These are phyloP conservation scores for Primulina huaijiensis DNA, from an alignment of 257 asterid species.

Conservation along the genomic window DNA sequence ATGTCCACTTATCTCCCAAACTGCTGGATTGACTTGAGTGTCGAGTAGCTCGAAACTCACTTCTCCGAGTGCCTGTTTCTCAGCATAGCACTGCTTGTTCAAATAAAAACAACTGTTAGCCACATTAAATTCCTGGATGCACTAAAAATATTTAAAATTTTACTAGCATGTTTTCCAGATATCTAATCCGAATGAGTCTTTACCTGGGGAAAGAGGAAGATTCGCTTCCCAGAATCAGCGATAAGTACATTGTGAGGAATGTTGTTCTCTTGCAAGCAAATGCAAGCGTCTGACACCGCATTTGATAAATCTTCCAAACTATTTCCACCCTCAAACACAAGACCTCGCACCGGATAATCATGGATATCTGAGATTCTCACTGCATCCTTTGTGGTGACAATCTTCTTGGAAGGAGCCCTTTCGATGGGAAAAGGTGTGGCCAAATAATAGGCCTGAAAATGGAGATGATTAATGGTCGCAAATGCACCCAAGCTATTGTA, in stretches of 20 bases:
- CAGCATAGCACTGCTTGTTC: conserved; percentile 83
- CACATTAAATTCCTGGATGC: neutral
- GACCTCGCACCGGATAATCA: conserved; percentile 83
- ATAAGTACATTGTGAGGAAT: conserved; percentile 83
- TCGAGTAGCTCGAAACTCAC: conserved; percentile 86
- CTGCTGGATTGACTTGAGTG: conserved; percentile 97
- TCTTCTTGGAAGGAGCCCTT: conserved; percentile 60
- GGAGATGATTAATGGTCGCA: conserved; percentile 96
- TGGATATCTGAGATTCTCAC: conserved; percentile 65
- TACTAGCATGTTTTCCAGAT: too few species aligned
- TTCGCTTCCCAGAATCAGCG: conserved; percentile 70
- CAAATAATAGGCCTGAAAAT: conserved; percentile 83
- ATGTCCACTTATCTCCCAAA: conserved; percentile 98
- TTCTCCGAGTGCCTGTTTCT: conserved; percentile 97
- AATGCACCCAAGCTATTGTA: conserved; percentile 98
- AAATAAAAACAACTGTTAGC: conserved; percentile 15
- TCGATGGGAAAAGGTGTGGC: conserved; percentile 65
- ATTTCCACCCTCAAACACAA: conserved; percentile 72
- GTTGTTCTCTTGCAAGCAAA: conserved; percentile 85
- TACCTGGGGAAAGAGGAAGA: conserved; percentile 96
- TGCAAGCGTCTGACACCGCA: conserved; percentile 65
- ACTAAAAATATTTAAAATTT: too few species aligned
- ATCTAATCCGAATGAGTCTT: too few species aligned
- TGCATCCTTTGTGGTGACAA: conserved; percentile 44
- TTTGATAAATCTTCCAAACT: conserved; percentile 62